Evolutionary conservation across 2,329 filamentous ascomycete species (phyloP).

Genomic region (Colletotrichum liaoningense): DNA sequence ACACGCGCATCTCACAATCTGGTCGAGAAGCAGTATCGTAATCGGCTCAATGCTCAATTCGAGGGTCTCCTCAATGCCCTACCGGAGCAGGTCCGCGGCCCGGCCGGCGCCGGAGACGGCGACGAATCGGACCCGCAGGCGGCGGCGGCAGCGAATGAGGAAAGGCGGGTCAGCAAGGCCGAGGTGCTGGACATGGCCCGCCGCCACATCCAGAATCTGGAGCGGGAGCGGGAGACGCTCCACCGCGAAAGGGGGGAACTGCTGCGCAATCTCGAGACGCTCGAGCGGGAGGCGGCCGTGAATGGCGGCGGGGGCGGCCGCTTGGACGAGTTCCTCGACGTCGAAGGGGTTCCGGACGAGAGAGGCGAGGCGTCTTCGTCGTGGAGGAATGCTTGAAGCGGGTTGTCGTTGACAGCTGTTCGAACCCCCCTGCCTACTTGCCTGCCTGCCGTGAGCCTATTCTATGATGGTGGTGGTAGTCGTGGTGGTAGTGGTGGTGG

Average conservation of each 20-base stretch:
- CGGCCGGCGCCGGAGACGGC: constrained; percentile 13
- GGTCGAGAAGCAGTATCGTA: constrained; percentile 48
- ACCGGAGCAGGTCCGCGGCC: constrained; percentile 39
- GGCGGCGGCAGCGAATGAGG: constrained; percentile 39
- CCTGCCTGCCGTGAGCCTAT: not conserved
- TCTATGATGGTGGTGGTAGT: not conserved
- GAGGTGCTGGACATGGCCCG: constrained; percentile 50
- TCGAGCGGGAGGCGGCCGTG: constrained; percentile 29
- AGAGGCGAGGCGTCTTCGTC: not conserved
- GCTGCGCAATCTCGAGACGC: constrained; percentile 23
- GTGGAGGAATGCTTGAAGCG: constrained; percentile 25
- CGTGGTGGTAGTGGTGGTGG: not conserved
- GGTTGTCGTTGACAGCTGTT: not conserved
- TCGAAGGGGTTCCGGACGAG: constrained; percentile 16
- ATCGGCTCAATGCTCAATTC: constrained; percentile 46
- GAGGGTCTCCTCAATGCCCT: constrained; percentile 43
- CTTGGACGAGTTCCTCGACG: constrained; percentile 17
- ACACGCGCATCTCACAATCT: constrained; percentile 46
- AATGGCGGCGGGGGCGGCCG: not conserved
- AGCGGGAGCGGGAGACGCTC: constrained; percentile 44
- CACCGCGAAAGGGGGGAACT: constrained; percentile 44
- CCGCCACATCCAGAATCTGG: constrained; percentile 46
- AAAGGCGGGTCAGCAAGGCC: constrained; percentile 47
- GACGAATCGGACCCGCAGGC: constrained; percentile 31
- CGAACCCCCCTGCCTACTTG: not conserved